phyloP scores from a whole-genome alignment of 164 flowering plant genomes.

The Piper betle region DNA sequence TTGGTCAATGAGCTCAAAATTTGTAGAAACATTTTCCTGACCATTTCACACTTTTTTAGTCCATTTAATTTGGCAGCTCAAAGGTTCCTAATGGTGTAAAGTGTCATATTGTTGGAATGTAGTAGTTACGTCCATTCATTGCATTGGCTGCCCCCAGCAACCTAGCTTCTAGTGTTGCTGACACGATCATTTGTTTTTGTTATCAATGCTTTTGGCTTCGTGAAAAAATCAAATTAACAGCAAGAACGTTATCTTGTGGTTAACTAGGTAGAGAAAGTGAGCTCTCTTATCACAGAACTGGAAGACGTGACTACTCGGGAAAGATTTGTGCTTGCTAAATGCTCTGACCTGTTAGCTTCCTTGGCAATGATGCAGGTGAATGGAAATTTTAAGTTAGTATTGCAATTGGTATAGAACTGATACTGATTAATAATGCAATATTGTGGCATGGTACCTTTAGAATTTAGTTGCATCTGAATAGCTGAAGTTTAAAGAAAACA shows the following conservation, averaged over 20 bases:
- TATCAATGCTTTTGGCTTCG: too few relatives aligned
- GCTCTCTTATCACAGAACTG: conserved; percentile 53
- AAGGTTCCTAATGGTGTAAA: too few relatives aligned
- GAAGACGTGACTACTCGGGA: conserved; percentile 51
- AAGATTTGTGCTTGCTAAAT: conserved; percentile 53
- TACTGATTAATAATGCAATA: neutral
- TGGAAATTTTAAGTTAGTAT: neutral
- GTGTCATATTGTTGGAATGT: too few relatives aligned
- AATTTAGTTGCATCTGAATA: too few relatives aligned
- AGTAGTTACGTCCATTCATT: too few relatives aligned
- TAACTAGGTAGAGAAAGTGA: conserved; percentile 50
- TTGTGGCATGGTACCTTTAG: neutral
- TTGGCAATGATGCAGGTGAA: conserved; percentile 63
- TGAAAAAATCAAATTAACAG: neutral
- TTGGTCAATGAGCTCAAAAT: neutral
- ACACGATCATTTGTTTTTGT: neutral
- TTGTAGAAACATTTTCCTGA: too few relatives aligned
- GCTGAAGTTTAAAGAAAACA: too few relatives aligned
- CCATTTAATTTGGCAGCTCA: too few relatives aligned
- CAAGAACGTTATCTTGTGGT: neutral
- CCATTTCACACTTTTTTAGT: too few relatives aligned
- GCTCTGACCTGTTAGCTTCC: conserved; percentile 51
- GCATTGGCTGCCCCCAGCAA: too few relatives aligned
- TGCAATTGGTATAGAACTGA: neutral
- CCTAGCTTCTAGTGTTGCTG: too few relatives aligned